Conservation (phyloP, 495 filamentous ascomycete species). For the Trichoderma virens region DNA sequence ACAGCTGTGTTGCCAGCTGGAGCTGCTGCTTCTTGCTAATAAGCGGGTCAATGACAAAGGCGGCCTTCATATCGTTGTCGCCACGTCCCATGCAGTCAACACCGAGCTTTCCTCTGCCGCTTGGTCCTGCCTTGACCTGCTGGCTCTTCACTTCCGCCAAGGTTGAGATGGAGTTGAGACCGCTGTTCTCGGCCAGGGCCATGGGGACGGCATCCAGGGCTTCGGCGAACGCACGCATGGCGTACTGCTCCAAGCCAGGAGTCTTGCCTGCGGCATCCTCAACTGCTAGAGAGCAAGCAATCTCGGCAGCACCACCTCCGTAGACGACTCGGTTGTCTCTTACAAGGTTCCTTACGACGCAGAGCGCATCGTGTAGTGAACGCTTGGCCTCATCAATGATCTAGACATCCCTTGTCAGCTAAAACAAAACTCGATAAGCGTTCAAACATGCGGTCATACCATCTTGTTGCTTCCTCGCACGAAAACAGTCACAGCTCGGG, state of each 20-base stretch:
- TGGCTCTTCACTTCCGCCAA: slow-evolving; percentile 90
- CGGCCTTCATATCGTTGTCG: slow-evolving; percentile 91
- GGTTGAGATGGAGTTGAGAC: slow-evolving; percentile 89
- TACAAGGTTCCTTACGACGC: slow-evolving; percentile 94
- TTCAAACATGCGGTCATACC: slow-evolving; percentile 39
- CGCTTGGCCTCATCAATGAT: slow-evolving; percentile 88
- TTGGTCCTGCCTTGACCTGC: slow-evolving; percentile 84
- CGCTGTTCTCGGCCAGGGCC: slow-evolving; percentile 95
- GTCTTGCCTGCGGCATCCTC: slow-evolving; percentile 94
- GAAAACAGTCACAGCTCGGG: slow-evolving; percentile 90
- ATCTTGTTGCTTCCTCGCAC: slow-evolving; percentile 99
- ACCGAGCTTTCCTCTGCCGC: slow-evolving; percentile 57
- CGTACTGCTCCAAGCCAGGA: slow-evolving; percentile 93
- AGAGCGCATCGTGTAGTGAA: slow-evolving; percentile 93
- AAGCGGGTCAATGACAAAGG: slow-evolving; percentile 95
- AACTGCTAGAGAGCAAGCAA: slow-evolving; percentile 93
- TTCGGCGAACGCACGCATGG: slow-evolving; percentile 95
- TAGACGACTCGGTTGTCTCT: slow-evolving; percentile 97
- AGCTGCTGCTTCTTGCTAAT: slow-evolving; percentile 98
- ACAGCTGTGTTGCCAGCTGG: slow-evolving; percentile 90
- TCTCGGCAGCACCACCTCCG: slow-evolving; percentile 93
- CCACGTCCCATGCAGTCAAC: slow-evolving; percentile 97
- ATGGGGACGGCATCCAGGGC: slow-evolving; percentile 93
- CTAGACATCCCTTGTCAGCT: slow-evolving; percentile 10
- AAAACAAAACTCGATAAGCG: neutral